Evolutionary conservation across 2,329 filamentous ascomycete species (phyloP).

Genomic region (Diaporthe sp.): DNA sequence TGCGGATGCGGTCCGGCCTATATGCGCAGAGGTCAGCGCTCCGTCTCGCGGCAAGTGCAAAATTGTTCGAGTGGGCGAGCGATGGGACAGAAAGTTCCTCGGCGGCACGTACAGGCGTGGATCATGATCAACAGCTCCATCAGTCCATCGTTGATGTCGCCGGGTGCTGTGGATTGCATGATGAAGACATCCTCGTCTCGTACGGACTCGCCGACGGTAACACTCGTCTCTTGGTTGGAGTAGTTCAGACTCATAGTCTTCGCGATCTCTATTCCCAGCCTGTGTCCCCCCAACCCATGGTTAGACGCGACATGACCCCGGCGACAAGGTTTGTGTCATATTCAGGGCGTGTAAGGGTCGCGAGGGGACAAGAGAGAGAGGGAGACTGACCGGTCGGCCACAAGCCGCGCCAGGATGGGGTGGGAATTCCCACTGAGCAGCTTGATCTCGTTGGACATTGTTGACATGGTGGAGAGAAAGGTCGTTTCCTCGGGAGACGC

Average conservation of each 20-base stretch:
- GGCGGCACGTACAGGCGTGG: conserved; percentile 77
- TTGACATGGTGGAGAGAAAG: conserved; percentile 33
- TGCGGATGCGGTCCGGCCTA: conserved; percentile 72
- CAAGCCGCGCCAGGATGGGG: conserved; percentile 39
- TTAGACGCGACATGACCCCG: conserved; percentile 14
- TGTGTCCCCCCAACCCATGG: conserved; percentile 46
- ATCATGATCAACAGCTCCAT: conserved; percentile 99
- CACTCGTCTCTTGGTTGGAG: conserved; percentile 87
- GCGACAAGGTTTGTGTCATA: background rate
- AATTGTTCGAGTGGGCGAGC: background rate
- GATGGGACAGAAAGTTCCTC: background rate
- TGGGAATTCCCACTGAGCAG: conserved; percentile 54
- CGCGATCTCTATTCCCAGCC: conserved; percentile 80
- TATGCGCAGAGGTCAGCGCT: conserved; percentile 10
- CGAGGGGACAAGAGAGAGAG: background rate
- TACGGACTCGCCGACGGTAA: conserved; percentile 95
- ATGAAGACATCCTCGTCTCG: conserved; percentile 99
- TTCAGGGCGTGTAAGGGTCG: background rate
- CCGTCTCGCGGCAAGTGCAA: background rate
- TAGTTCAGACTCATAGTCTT: conserved; percentile 86
- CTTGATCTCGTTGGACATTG: conserved; percentile 65
- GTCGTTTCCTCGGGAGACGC: conserved; percentile 19
- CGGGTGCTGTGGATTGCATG: conserved; percentile 91
- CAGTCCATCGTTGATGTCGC: conserved; percentile 96
- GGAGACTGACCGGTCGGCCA: conserved; percentile 53